These are phyloP conservation scores for Schrenkiella parvula DNA, from an alignment of 345 rosid species.

Conservation along the genomic window DNA sequence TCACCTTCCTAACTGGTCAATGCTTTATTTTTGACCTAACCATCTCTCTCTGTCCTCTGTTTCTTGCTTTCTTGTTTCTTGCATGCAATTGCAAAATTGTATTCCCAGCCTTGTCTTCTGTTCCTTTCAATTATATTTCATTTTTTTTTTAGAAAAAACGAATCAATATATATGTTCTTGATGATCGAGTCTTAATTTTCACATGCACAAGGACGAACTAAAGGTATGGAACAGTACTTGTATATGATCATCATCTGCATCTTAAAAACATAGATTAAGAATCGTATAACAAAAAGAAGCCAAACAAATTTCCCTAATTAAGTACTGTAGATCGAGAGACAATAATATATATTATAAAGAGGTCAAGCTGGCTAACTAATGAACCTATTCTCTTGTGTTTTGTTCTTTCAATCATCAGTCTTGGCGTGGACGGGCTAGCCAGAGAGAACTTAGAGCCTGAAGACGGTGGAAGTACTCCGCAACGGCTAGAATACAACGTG, in stretches of 20 bases:
- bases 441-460: conserved; percentile 90
- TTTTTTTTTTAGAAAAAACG: not conserved
- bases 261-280: not conserved
- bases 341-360: conserved; percentile 18
- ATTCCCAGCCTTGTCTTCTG: not conserved
- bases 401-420: conserved; percentile 37
- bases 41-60: conserved; percentile 6
- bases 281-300: conserved; percentile 27
- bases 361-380: conserved; percentile 35
- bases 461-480: conserved; percentile 94
- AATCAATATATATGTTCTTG: not conserved
- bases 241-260: conserved; percentile 1
- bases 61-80: not conserved
- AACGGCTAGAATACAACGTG: conserved; percentile 71
- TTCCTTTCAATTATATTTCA: conserved; percentile 5
- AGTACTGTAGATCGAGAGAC: not conserved
- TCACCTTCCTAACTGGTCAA: conserved; percentile 27
- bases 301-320: conserved; percentile 16
- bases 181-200: not conserved
- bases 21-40: conserved; percentile 25
- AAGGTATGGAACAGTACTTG: conserved; percentile 15
- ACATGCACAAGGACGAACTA: not conserved
- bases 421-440: conserved; percentile 88
- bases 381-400: conserved; percentile 27
- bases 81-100: conserved; percentile 27